These are phyloP conservation scores for Fraxinus velutina DNA, from an alignment of 305 asterid species.

Conservation along the genomic window DNA sequence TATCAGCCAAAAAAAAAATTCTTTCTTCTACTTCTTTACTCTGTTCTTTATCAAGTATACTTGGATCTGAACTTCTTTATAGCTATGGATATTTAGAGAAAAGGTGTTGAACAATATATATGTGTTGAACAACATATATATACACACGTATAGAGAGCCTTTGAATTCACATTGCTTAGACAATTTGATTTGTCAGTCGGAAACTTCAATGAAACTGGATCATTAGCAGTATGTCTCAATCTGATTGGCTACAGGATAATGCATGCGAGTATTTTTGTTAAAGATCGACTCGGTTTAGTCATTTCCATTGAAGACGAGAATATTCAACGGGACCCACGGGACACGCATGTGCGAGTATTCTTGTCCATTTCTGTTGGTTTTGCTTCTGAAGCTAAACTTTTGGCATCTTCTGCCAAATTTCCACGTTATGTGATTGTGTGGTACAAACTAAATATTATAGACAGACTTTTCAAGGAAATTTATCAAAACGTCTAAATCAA, in stretches of 20 bases:
- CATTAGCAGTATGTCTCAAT: neutral
- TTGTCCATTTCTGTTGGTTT: too few relatives aligned
- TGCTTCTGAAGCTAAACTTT: too few relatives aligned
- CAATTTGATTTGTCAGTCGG: neutral
- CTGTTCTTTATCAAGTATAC: neutral
- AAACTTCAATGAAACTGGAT: neutral
- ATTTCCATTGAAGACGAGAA: neutral
- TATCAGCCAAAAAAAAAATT: neutral
- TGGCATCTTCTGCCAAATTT: neutral
- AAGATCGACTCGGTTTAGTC: too few relatives aligned
- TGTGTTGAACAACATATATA: neutral
- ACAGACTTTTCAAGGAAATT: neutral
- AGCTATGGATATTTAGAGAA: neutral
- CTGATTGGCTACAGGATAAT: neutral
- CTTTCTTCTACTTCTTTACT: neutral
- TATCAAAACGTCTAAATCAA: neutral
- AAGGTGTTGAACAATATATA: neutral
- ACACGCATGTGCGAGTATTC: too few relatives aligned
- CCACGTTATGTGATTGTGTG: neutral
- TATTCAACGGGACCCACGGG: neutral
- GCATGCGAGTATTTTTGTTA: neutral
- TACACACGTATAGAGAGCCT: neutral
- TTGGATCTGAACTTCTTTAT: neutral
- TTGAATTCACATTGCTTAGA: neutral
- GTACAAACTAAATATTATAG: neutral